Base-by-base conservation (phyloP, 345 rosid species). In the Trapa bicornis region DNA sequence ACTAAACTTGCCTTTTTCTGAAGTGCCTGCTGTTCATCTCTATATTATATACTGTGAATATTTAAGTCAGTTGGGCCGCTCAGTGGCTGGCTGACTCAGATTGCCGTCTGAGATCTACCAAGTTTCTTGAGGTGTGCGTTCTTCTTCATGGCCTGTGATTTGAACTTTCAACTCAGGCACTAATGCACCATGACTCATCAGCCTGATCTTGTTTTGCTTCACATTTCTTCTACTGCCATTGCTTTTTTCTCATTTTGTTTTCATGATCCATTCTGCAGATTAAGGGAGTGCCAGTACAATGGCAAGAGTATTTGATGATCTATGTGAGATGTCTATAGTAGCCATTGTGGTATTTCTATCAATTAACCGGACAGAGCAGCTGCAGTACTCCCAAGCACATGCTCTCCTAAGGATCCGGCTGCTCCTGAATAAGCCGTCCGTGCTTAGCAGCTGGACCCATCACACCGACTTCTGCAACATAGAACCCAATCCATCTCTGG, bases 401-500 rank as follows among this genome's bases (percentile, higher is more conserved):
- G 84, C 86, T 37, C 95, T 91, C 32, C 14, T 87, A 68, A 84
- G 96, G 70, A 83, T 94, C 62, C 87, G 76, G 65, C 72, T 73
- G 64, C 88, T 94, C 74, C 78, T 94, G 63, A 75, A 84, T 78
- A 68, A 78, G 72, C 95, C 97, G 16, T 72, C 74, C 64, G 80
- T 84, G 70, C 77, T 89, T 50, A 81, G 70, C 61, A 69, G 81
- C 77, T 93, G 98, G 98, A 90, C 80, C 77, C 78, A 77, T 73
- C 62, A 75, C 50, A 89, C 84, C 0, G 88, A 91, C 66, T 94
- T 91, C 88, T 94, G 99, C 86, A 87, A 85, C 33, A 75, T 76
- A 0, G 89, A 91, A 65, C 86, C 99, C 5, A 80, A 65, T 64
- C 67, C 87, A 43, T 85, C 80, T 22, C 71, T 86, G 39, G 87